These are phyloP conservation scores for Russula lepida DNA, from an alignment of 768 basidiomycete genomes.

Conservation along the genomic window DNA sequence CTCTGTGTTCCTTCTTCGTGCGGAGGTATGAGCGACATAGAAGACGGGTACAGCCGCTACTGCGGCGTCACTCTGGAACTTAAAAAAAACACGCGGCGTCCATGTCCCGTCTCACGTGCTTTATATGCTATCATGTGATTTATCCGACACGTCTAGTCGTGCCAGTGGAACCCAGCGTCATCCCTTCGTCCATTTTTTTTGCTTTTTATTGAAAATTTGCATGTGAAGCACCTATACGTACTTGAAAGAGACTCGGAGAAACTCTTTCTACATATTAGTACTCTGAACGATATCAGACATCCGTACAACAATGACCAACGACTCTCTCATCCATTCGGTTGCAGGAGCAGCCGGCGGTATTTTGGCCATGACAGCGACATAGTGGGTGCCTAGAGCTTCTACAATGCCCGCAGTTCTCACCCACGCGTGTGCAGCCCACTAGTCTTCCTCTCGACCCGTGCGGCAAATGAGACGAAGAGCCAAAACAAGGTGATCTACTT, in stretches of 20 bases:
- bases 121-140: constrained; percentile 3
- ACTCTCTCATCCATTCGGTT: constrained; percentile 78
- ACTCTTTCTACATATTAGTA: neutral
- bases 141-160: too few species aligned
- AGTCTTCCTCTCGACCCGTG: constrained; percentile 85
- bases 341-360: constrained; percentile 91
- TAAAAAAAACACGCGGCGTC: too few species aligned
- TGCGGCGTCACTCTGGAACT: too few species aligned
- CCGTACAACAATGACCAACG: constrained; percentile 30
- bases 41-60: too few species aligned
- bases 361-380: constrained; percentile 82
- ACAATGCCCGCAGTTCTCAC: constrained; percentile 3
- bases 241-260: neutral
- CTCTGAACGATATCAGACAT: neutral
- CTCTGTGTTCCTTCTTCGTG: neutral
- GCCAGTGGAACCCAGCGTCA: too few species aligned
- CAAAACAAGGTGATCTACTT: constrained; percentile 52
- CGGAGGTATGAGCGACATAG: neutral
- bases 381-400: constrained; percentile 39
- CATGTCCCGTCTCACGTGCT: neutral
- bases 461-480: constrained; percentile 81
- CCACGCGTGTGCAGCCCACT: constrained; percentile 56
- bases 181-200: neutral
- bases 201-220: neutral
- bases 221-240: neutral